Conservation (phyloP, 2,329 filamentous ascomycete species). For the Esteya vermicola region DNA sequence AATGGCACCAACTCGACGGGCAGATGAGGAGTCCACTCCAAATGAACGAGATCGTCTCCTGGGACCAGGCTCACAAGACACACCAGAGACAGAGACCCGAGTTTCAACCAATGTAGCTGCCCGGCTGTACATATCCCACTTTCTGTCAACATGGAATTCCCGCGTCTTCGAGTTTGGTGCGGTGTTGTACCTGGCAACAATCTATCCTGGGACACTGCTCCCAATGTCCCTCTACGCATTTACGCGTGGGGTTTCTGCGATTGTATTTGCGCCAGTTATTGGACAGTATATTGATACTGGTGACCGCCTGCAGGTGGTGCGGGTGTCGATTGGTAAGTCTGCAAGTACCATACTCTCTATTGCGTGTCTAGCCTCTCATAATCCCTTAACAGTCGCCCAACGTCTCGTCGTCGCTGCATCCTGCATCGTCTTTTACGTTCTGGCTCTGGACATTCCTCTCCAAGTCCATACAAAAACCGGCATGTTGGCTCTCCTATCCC, state of each 20-base stretch:
- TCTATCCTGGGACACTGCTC: conserved; percentile 45
- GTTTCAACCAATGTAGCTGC: no score
- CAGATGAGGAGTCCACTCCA: no score
- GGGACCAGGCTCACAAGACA: no score
- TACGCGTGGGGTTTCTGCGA: conserved; percentile 39
- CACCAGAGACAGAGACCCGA: no score
- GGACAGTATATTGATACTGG: conserved; percentile 44
- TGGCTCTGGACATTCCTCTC: conserved; percentile 10
- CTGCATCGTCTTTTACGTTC: conserved; percentile 28
- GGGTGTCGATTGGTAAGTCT: conserved; percentile 27
- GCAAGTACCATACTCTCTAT: no score
- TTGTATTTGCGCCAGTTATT: conserved; percentile 41
- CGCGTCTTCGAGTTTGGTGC: conserved; percentile 49
- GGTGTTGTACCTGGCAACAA: conserved; percentile 40
- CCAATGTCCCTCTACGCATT: conserved; percentile 56
- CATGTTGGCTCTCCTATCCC: conserved; percentile 20
- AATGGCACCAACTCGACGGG: no score
- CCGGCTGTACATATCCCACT: conserved; percentile 42
- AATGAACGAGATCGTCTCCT: no score
- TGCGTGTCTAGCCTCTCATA: no score
- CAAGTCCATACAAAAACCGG: not conserved
- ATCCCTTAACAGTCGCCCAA: conserved; percentile 13
- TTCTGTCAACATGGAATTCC: conserved; percentile 50
- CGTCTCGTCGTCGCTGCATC: conserved; percentile 29
- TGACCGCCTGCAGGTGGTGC: conserved; percentile 33